Percentiles rank a stretch among this genome's conserved stretches.
These are phyloP conservation scores for Lepraria neglecta DNA, from an alignment of 495 filamentous ascomycete species.

Conservation along the genomic window DNA sequence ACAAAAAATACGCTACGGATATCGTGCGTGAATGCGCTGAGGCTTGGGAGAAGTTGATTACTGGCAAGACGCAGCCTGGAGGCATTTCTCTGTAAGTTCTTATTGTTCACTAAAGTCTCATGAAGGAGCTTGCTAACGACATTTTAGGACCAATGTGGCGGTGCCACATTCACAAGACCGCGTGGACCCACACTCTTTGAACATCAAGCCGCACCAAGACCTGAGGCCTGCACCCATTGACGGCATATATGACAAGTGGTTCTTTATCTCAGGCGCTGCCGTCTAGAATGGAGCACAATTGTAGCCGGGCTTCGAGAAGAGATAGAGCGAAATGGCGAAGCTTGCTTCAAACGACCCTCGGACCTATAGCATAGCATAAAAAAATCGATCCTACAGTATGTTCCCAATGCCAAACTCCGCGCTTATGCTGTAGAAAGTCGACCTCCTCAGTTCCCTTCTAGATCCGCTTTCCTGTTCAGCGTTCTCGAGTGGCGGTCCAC, in stretches of 20 bases:
- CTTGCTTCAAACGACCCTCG: background rate
- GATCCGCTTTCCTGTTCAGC: slow-evolving; percentile 72
- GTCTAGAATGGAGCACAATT: slow-evolving; percentile 45
- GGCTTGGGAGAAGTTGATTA: slow-evolving; percentile 93
- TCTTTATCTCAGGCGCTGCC: slow-evolving; percentile 99
- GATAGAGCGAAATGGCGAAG: background rate
- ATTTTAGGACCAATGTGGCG: slow-evolving; percentile 65
- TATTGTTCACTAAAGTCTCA: background rate
- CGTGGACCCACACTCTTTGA: slow-evolving; percentile 43
- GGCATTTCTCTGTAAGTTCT: slow-evolving; percentile 74
- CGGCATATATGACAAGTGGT: slow-evolving; percentile 99
- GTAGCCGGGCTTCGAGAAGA: background rate
- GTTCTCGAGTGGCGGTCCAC: slow-evolving; percentile 80
- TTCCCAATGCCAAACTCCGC: background rate
- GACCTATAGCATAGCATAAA: slow-evolving; percentile 10
- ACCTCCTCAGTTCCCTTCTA: slow-evolving; percentile 43
- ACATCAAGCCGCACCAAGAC: slow-evolving; percentile 52
- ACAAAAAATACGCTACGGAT: slow-evolving; percentile 90
- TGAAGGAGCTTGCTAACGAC: slow-evolving; percentile 31
- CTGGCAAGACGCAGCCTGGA: slow-evolving; percentile 71
- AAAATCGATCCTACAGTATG: slow-evolving; percentile 1
- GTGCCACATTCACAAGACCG: slow-evolving; percentile 63
- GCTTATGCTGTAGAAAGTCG: background rate
- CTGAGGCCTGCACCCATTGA: slow-evolving; percentile 83
- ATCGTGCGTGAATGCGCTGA: slow-evolving; percentile 92